Base-by-base conservation (phyloP, 164 flowering plant species). In the Vitis cinerea region DNA sequence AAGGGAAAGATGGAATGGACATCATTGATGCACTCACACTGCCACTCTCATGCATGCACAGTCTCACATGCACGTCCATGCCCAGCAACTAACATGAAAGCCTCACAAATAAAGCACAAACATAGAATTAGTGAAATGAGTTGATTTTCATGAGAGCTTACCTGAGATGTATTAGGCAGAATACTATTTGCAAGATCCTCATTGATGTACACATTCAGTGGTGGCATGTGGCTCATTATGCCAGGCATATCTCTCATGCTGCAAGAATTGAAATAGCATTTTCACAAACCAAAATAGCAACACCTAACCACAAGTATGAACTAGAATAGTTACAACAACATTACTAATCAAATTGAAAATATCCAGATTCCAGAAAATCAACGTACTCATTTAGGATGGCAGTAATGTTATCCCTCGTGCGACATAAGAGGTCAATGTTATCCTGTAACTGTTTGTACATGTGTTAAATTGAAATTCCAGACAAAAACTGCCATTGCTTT, bases 201-300 rank as follows among this genome's bases (percentile, higher is more conserved):
- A 60, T 94, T 83, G 49, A 92, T 73, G 19, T 84, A 71, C 16
- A 90, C 90, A 51, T 92, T 91, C 65, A 94, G 79, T 19, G 94
- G 91, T 16, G 88, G 93, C 98, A 93, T 91, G 77, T 78, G 90
- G 74, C 90, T 90, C 97, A 93, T 90, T 57, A 90, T 81, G 66
- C 94, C 97, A 53, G 92, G 96, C 85, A 81, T 81, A 11, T 77
- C 82, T 63, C 80, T 86, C 96, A 94, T 88, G 78, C 98, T 94
- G 90, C 81, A 82, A 44, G 60, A 56, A 62, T 69, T 54, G 19
- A 67, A 72, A 9, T 1, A 71, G 4, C 52, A 51, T 9, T 59
- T 53, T 5, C 23, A n/a, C 15, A 50, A 29, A 10, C n/a, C 37
- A 61, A 19, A 9, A 31, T 51, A 2, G 50, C 56, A 55, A 61